Percentiles rank a stretch among this genome's conserved stretches.
phyloP scores from a whole-genome alignment of 768 basidiomycete genomes.

The Kockovaella imperatae region DNA sequence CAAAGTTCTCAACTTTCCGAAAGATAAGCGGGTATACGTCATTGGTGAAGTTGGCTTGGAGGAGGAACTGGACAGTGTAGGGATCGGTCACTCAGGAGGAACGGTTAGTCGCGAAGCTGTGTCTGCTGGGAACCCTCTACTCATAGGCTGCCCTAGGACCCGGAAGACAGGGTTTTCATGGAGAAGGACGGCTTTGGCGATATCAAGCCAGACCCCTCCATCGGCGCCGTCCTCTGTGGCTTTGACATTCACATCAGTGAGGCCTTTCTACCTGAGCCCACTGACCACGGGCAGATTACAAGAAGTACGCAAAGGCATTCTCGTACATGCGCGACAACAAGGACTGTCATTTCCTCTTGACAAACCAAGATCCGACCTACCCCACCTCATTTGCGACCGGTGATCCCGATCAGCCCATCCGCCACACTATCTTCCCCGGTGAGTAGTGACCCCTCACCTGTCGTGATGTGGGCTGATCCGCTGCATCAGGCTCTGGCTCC shows the following conservation, averaged over 20 bases:
- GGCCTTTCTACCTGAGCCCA: constrained; percentile 4
- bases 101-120: constrained; percentile 53
- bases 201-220: constrained; percentile 57
- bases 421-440: constrained; percentile 64
- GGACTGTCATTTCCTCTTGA: constrained; percentile 74
- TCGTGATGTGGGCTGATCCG: neutral
- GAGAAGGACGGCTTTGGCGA: constrained; percentile 58
- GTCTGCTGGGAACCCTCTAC: neutral
- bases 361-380: constrained; percentile 88
- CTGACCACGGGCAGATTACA: constrained; percentile 54
- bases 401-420: constrained; percentile 16
- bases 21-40: constrained; percentile 89
- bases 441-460: constrained; percentile 21
- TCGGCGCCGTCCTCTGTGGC: constrained; percentile 92
- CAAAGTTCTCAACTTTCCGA: constrained; percentile 77
- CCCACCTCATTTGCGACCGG: constrained; percentile 52
- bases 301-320: constrained; percentile 86
- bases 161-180: constrained; percentile 73
- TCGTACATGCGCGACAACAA: constrained; percentile 76
- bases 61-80: constrained; percentile 84
- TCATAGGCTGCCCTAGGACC: constrained; percentile 54
- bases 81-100: constrained; percentile 70
- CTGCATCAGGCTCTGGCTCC: constrained; percentile 53
- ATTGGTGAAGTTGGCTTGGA: constrained; percentile 87
- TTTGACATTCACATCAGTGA: constrained; percentile 66